Conservation (phyloP, 2,329 filamentous ascomycete species). For the Colletotrichum sp. region DNA sequence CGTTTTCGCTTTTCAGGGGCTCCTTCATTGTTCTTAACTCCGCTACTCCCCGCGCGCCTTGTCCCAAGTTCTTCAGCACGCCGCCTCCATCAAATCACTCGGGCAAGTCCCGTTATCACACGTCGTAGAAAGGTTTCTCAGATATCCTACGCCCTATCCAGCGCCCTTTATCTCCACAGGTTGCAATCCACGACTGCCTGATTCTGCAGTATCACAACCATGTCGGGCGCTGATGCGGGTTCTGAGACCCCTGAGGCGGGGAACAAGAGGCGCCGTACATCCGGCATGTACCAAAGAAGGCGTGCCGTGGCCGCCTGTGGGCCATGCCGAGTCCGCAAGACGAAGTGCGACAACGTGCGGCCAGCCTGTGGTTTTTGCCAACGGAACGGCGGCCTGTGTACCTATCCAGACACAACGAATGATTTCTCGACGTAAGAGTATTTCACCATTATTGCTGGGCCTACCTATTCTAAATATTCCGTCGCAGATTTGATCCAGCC, state of each 20-base stretch:
- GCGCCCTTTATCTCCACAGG: background rate
- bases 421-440: conserved; percentile 28
- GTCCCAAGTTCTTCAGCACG: background rate
- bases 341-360: conserved; percentile 41
- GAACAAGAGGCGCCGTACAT: conserved; percentile 12
- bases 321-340: conserved; percentile 39
- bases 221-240: background rate
- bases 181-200: background rate
- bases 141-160: background rate
- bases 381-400: conserved; percentile 34
- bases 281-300: conserved; percentile 28
- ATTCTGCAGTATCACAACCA: background rate
- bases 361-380: conserved; percentile 40
- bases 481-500: conserved; percentile 37
- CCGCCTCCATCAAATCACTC: background rate
- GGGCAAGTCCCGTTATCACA: background rate
- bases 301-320: conserved; percentile 38
- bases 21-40: background rate
- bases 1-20: background rate
- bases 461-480: background rate
- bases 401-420: conserved; percentile 30
- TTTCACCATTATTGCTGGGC: background rate
- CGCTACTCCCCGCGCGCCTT: background rate
- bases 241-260: background rate
- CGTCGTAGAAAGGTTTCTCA: background rate